Conservation (phyloP, 371 early-diverging fungal genomes). For the Fennellomyces sp. region DNA sequence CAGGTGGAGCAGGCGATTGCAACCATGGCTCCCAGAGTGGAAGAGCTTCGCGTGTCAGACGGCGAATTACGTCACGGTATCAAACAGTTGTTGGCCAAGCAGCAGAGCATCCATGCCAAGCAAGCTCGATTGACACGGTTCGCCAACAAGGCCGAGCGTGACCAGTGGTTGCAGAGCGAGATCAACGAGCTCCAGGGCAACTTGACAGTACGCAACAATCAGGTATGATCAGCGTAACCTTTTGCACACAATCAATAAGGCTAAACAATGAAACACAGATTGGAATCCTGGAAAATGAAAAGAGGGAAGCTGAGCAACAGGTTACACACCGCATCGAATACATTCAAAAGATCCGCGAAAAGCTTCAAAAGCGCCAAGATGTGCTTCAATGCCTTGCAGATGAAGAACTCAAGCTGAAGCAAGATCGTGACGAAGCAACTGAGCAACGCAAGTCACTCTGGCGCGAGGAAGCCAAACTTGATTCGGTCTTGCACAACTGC, state of each 20-base stretch:
- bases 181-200: conserved; percentile 64
- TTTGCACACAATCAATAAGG: not conserved
- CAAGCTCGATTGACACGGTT: conserved; percentile 86
- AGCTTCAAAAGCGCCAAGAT: conserved; percentile 39
- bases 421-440: conserved; percentile 65
- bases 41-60: conserved; percentile 48
- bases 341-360: conserved; percentile 48
- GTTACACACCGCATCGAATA: conserved; percentile 17
- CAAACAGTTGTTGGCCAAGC: conserved; percentile 42
- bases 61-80: conserved; percentile 17
- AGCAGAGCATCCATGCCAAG: conserved; percentile 75
- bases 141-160: conserved; percentile 68
- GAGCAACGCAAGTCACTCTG: conserved; percentile 86
- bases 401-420: conserved; percentile 25
- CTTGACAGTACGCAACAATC: conserved; percentile 50
- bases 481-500: conserved; percentile 66
- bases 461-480: conserved; percentile 87
- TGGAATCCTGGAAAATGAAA: conserved; percentile 30
- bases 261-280: conserved; percentile 11
- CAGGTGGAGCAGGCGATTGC: conserved; percentile 59
- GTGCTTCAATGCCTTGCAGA: conserved; percentile 33
- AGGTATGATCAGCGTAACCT: conserved; percentile 19
- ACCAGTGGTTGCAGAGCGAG: conserved; percentile 73
- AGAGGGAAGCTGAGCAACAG: conserved; percentile 26
- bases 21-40: conserved; percentile 54